Base-by-base conservation (phyloP, 306 rosid species). In the Malus fusca region DNA sequence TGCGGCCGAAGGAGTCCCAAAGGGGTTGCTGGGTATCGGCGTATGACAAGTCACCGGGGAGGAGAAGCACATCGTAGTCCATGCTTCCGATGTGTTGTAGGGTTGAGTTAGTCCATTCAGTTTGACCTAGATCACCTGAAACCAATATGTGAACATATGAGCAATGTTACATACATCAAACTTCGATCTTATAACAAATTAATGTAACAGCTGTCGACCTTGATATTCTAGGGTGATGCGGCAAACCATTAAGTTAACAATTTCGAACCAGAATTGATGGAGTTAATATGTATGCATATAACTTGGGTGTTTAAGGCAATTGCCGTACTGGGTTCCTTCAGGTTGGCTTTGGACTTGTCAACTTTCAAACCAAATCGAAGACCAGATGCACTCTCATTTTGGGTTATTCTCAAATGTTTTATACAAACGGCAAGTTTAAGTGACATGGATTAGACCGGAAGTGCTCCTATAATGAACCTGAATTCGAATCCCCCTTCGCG, bases 1-100 rank as follows among this genome's bases (percentile, higher is more conserved):
- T 71, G 74, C 97, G 90, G 8, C 97, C 95, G 28, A 91, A 91
- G 2, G 97, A 83, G 78, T 91, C 97, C 97, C 97, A 91, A 0
- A 89, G 69, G 0, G 90, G 86, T 60, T 91, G 97, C 1, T 82
- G 82, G 5, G 76, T 22, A 12, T 91, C 90, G 0, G 97, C 97
- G 19, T 91, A 91, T 6, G 97, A 88, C 33, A 91, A 77, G 37
- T 91, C 97, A 3, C 95, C 97, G 0, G 97, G 97, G 21, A 88
- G 75, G 14, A 89, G 28, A 11, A 89, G 85, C 61, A 89, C 89
- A n/a, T 91, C 97, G 53, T 91, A 91, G 76, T 89, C 88, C 5
- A 22, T 80, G 30, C 75, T 83, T 0, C 77, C 83, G 0, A 83
- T 80, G 19, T 91, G 95, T 26, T 79, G 15, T 23, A 91, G 62